A percentile compares a stretch with the other conserved stretches of the same genome.
Conservation (phyloP, 2,329 filamentous ascomycete species). For the Ceratocystis diversiconidia region DNA sequence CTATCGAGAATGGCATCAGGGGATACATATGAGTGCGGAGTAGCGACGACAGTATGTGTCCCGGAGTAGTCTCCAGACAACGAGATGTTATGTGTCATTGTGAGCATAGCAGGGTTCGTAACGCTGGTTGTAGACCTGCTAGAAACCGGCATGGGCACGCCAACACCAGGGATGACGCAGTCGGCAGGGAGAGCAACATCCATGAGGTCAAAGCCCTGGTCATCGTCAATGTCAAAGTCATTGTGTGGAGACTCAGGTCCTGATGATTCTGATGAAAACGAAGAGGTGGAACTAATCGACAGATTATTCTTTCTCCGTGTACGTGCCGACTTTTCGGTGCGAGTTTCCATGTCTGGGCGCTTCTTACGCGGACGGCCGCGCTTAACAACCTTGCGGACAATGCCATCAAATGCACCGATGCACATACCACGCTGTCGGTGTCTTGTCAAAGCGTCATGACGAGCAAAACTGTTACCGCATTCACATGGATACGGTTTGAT, state of each 20-base stretch:
- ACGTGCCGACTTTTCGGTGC: conserved; percentile 40
- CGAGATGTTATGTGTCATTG: conserved; percentile 21
- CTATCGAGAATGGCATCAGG: conserved; percentile 32
- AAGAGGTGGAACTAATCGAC: conserved; percentile 34
- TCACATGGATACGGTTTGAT: conserved; percentile 91
- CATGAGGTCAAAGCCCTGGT: conserved; percentile 32
- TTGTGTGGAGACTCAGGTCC: conserved; percentile 38
- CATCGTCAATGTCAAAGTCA: conserved; percentile 33
- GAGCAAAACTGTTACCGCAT: conserved; percentile 86
- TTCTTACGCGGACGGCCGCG: conserved; percentile 51
- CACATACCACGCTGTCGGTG: conserved; percentile 96
- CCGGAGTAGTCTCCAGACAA: conserved; percentile 5
- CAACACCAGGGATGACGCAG: conserved; percentile 18
- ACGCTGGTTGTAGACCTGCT: neutral
- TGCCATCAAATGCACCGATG: conserved; percentile 79
- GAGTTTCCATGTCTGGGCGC: conserved; percentile 41
- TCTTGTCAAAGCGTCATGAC: conserved; percentile 86
- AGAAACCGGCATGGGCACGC: conserved; percentile 8
- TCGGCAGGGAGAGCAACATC: conserved; percentile 26
- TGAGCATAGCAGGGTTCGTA: conserved; percentile 22
- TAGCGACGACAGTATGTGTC: conserved; percentile 21
- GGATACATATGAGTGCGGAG: conserved; percentile 33
- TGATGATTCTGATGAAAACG: conserved; percentile 38
- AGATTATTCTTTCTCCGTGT: conserved; percentile 39
- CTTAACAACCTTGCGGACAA: conserved; percentile 45